phyloP scores from a whole-genome alignment of 805 yeast species.

The Candida sithepensis region DNA sequence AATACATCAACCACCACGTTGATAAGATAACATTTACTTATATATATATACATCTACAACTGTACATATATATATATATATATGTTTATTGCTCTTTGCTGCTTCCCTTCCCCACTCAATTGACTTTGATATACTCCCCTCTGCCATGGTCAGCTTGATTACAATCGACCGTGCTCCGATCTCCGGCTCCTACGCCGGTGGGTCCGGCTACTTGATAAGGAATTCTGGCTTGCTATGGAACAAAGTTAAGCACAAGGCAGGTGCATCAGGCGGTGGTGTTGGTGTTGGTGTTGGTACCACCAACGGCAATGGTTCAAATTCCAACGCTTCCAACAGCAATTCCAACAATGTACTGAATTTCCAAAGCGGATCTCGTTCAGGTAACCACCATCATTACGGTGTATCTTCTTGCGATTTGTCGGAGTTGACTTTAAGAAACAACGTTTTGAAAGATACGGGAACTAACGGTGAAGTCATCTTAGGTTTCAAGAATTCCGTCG shows the following conservation, averaged over 20 bases:
- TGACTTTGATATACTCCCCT: too few species aligned
- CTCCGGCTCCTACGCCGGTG: background rate
- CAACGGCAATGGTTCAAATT: too few species aligned
- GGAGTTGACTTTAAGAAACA: background rate
- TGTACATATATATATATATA: too few species aligned
- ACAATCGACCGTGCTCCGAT: slow-evolving; percentile 1
- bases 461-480: slow-evolving; percentile 36
- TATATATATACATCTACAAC: background rate
- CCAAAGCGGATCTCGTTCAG: too few species aligned
- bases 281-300: background rate
- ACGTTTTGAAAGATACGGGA: slow-evolving; percentile 30
- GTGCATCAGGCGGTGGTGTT: background rate
- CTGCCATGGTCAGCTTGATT: too few species aligned
- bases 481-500: slow-evolving; percentile 26
- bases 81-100: too few species aligned
- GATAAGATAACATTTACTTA: too few species aligned
- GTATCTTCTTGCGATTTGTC: background rate
- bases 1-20: background rate
- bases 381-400: background rate
- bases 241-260: slow-evolving; percentile 10
- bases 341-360: too few species aligned
- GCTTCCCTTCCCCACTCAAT: background rate
- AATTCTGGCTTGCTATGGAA: slow-evolving; percentile 15
- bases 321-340: too few species aligned
- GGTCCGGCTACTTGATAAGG: slow-evolving; percentile 9